Evolutionary conservation across 306 rosid genomes (phyloP), one percentile per base, ranked within the genome.

Genomic region (Quercus ilex): DNA sequence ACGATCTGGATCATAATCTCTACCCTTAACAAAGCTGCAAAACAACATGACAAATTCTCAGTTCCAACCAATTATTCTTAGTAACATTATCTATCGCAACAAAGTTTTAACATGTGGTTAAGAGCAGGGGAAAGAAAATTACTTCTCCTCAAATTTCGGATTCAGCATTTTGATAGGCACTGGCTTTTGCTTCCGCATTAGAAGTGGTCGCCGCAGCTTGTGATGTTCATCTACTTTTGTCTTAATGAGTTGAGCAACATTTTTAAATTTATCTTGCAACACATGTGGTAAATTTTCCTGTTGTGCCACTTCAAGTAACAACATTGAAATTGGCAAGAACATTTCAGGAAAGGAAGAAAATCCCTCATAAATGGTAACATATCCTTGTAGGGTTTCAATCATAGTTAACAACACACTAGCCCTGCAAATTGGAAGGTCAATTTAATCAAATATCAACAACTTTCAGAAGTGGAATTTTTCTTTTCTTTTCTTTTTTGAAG

Each of bases 91-190:
- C 49, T 25, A 26, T 14, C 26, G 69, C 52, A 49, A 72, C 74
- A 56, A 38, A 71, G 15, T 71, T 43, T 43, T 57, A 83, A 55
- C 52, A 69, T 59, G 55, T 18, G 46, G 51, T 33, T 51, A 18
- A 7, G 20, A 52, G 69, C 64, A 72, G 20, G 19, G 53, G 23
- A 70, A 33, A 23, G 20, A 20, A 72, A 80, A 83, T 90, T 87
- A 94, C 99, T 90, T 85, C 80, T 92, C 97, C 86, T 90, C 94
- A 71, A 86, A 92, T 74, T 88, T 92, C 1, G 98, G 99, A 88
- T 85, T 90, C 52, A 91, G 87, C 82, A 95, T 60, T 87, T 73
- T 92, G 83, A 92, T 89, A 33, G 99, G 90, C 25, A 89, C 94
- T 17, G 97, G 96, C 88, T 92, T 95, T 83, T 85, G 89, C 89